phyloP scores from a whole-genome alignment of 352 stramenopile species.

The Globisporangium middletonii region DNA sequence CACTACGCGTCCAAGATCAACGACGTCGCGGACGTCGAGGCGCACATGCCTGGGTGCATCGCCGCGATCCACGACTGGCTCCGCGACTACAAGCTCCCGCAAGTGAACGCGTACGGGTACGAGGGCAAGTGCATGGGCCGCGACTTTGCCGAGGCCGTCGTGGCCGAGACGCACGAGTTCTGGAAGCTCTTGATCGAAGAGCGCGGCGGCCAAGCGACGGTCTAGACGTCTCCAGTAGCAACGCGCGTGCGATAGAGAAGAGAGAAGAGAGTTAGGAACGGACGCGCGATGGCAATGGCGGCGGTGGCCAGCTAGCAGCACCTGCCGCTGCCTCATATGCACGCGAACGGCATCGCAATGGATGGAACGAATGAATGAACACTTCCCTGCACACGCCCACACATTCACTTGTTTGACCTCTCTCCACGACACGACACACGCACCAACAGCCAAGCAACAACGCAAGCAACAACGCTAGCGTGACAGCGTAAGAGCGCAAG shows the following conservation, averaged over 20 bases:
- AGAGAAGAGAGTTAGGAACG: too few relatives aligned
- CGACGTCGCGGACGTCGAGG: slow-evolving; percentile 96
- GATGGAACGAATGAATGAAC: too few relatives aligned
- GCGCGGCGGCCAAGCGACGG: slow-evolving; percentile 71
- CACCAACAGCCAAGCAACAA: too few relatives aligned
- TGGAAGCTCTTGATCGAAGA: slow-evolving; percentile 88
- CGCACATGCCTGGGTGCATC: slow-evolving; percentile 91
- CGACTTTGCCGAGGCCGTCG: slow-evolving; percentile 83
- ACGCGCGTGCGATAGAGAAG: background rate
- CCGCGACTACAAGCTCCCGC: slow-evolving; percentile 99
- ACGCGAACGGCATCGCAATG: too few relatives aligned
- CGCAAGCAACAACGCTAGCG: too few relatives aligned
- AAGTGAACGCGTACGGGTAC: slow-evolving; percentile 99
- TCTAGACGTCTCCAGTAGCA: slow-evolving; percentile 30
- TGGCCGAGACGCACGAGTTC: slow-evolving; percentile 87
- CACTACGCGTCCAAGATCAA: slow-evolving; percentile 96
- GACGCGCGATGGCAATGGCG: too few relatives aligned
- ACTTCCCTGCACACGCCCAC: too few relatives aligned
- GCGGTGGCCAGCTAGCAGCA: too few relatives aligned
- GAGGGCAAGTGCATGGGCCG: slow-evolving; percentile 94
- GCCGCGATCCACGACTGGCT: slow-evolving; percentile 96
- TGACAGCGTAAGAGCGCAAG: too few relatives aligned
- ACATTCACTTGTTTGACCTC: too few relatives aligned
- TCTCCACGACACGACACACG: too few relatives aligned
- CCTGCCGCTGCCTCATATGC: too few relatives aligned